These are phyloP conservation scores for Ascochyta viciae-villosae DNA, from an alignment of 2,329 filamentous ascomycete genomes.

Conservation along the genomic window DNA sequence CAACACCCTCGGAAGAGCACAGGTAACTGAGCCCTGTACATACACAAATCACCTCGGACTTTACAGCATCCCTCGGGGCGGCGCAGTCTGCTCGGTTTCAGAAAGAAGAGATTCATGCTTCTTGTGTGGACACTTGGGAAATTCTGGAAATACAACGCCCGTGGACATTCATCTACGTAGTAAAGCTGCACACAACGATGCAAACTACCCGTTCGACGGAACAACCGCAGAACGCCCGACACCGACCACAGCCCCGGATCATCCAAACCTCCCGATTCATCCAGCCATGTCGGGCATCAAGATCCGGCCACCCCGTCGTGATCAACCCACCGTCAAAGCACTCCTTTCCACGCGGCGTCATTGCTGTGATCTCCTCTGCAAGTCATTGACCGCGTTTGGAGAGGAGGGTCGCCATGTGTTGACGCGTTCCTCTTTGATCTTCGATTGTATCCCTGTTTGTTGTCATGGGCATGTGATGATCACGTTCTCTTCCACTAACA, in stretches of 20 bases:
- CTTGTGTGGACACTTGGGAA: neutral
- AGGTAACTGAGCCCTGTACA: conserved; percentile 10
- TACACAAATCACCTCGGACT: conserved; percentile 14
- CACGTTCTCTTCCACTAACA: conserved; percentile 7
- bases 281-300: conserved; percentile 21
- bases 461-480: conserved; percentile 7
- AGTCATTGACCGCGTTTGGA: conserved; percentile 23
- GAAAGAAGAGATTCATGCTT: conserved; percentile 1
- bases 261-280: conserved; percentile 11
- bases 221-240: conserved; percentile 7
- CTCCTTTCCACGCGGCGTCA: neutral
- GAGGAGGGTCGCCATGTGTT: conserved; percentile 9
- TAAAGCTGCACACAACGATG: neutral
- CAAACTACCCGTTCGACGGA: conserved; percentile 1
- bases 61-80: conserved; percentile 1
- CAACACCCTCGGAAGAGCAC: conserved; percentile 20
- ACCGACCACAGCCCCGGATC: conserved; percentile 10
- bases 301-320: conserved; percentile 9
- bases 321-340: conserved; percentile 4
- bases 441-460: conserved; percentile 6
- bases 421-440: conserved; percentile 4
- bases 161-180: neutral
- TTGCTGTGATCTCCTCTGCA: conserved; percentile 16
- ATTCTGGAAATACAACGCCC: conserved; percentile 2
- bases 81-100: conserved; percentile 7